Base-by-base conservation (phyloP, 768 basidiomycete genomes). In the Lanmaoa pseudosensibilis region DNA sequence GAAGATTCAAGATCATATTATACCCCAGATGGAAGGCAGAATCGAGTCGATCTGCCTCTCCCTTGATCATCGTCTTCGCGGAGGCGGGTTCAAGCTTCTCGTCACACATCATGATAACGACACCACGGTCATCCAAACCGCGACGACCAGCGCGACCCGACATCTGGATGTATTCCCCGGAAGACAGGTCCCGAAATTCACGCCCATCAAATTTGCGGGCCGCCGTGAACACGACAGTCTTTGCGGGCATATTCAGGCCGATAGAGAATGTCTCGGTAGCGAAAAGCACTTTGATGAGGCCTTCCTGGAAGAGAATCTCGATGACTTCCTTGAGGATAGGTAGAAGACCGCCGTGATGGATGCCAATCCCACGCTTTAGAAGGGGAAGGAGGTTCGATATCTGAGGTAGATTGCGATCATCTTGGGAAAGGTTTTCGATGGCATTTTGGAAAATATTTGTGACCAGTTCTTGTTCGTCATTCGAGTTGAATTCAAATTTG, bases 101-200 rank as follows among this genome's bases (percentile, higher is more conserved):
- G 72, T 98, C 97, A 70, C 90, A 91, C 97, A 99, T 98, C 93
- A 99, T 91, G 65, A 99, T 98, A 50, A 99, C 97, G 48, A 98
- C 93, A 52, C 97, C 97, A n/a, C 97, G 86, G 58, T 98, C 96
- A 71, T 99, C 97, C 56, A 98, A 76, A 41, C 97, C 97, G 74
- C 97, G 86, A 65, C 97, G 88, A 60, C 97, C 97, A 2, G 97
- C 97, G 54, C 97, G 91, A 54, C 97, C 97, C 0, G 94, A 95
- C 97, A 99, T 99, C 68, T 99, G 97, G 65, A 98, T 97, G 72
- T 99, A 99, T 80, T 99, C 97, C 55, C 97, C 90, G 1, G 88
- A 90, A 0, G 93, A 93, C 36, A 99, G 78, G 68, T 92, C 92
- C 27, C 97, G 83, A 77, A 97, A 97, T 65, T 95, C 94, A 43